Evolutionary conservation across 805 yeast genomes (phyloP).

Genomic region (Yamadazyma olivae): DNA sequence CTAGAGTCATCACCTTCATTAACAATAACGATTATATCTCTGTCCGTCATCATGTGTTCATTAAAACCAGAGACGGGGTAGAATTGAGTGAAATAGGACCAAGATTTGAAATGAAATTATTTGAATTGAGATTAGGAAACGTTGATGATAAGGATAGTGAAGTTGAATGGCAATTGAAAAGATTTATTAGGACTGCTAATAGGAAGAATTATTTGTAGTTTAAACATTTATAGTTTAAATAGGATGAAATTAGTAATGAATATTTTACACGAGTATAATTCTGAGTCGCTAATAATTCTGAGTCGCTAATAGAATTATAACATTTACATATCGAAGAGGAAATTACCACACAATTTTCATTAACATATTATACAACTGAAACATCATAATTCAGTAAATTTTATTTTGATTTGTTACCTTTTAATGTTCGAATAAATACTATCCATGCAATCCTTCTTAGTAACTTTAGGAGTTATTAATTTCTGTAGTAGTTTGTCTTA

Average conservation of each 20-base stretch:
- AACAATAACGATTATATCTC: constrained; percentile 89
- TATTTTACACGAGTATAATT: too few relatives aligned
- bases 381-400: not conserved
- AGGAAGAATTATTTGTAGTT: constrained; percentile 75
- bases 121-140: constrained; percentile 84
- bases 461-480: constrained; percentile 18
- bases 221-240: too few relatives aligned
- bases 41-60: constrained; percentile 94
- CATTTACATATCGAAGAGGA: not conserved
- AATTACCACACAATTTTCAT: not conserved
- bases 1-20: constrained; percentile 90
- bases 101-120: constrained; percentile 94
- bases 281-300: too few relatives aligned
- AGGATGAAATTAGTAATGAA: too few relatives aligned
- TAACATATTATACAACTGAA: constrained; percentile 1
- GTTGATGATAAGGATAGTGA: constrained; percentile 95
- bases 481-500: constrained; percentile 38
- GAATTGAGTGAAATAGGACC: constrained; percentile 98
- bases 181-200: constrained; percentile 93
- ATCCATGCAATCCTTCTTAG: too few relatives aligned
- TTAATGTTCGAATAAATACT: too few relatives aligned
- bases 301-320: too few relatives aligned
- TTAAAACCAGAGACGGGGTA: constrained; percentile 80
- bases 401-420: too few relatives aligned
- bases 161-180: constrained; percentile 92